Evolutionary conservation across 2,329 filamentous ascomycete species (phyloP).

Genomic region (Nectriaceae sp.): DNA sequence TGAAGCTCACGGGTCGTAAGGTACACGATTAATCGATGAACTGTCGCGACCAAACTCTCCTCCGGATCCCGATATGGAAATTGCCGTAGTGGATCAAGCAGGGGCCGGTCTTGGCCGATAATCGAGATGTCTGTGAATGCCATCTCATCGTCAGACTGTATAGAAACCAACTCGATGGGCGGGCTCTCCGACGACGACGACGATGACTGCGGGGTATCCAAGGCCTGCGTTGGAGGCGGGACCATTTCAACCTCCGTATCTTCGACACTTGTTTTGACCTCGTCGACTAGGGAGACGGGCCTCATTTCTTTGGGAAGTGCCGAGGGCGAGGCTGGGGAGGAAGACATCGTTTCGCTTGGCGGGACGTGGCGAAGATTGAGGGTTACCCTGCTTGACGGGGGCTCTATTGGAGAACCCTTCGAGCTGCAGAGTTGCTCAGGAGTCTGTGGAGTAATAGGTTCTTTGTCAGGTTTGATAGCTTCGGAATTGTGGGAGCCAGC

Average conservation of each 20-base stretch:
- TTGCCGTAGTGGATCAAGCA: conserved; percentile 43
- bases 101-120: conserved; percentile 18
- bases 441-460: conserved; percentile 45
- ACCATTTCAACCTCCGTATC: conserved; percentile 42
- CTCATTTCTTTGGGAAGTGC: conserved; percentile 22
- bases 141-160: conserved; percentile 40
- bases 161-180: conserved; percentile 44
- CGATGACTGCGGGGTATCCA: conserved; percentile 34
- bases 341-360: conserved; percentile 41
- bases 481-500: conserved; percentile 26
- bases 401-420: conserved; percentile 32
- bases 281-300: conserved; percentile 21
- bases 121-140: conserved; percentile 32
- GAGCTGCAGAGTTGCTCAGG: conserved; percentile 38
- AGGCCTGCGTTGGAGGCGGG: conserved; percentile 22
- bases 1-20: conserved; percentile 31
- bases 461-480: conserved; percentile 39
- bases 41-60: conserved; percentile 33
- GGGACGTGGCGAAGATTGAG: conserved; percentile 58
- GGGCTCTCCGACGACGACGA: conserved; percentile 45
- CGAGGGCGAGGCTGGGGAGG: conserved; percentile 46
- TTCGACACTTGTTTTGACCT: conserved; percentile 49
- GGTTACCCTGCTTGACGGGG: conserved; percentile 60
- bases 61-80: conserved; percentile 48
- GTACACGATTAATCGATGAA: conserved; percentile 40